Percentiles rank a stretch among this genome's conserved stretches.
These are phyloP conservation scores for Daedaleopsis nitida DNA, from an alignment of 768 basidiomycete genomes.

Conservation along the genomic window DNA sequence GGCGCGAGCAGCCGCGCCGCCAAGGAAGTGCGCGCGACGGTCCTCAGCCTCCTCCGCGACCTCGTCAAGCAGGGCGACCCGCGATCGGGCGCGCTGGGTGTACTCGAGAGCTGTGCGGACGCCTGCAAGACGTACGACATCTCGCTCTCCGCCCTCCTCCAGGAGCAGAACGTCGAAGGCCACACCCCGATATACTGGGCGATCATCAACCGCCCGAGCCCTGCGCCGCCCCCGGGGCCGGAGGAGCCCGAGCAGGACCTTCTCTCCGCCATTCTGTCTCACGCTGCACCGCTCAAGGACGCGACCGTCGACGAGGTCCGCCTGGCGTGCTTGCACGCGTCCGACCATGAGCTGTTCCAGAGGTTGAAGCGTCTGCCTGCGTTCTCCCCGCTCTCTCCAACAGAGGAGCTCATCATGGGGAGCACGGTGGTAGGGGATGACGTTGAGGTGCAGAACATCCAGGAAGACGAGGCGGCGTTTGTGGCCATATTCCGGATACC, in stretches of 20 bases:
- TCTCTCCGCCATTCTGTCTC: conserved; percentile 53
- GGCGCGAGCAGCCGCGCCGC: conserved; percentile 14
- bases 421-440: conserved; percentile 41
- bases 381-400: conserved; percentile 52
- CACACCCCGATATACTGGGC: conserved; percentile 77
- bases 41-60: conserved; percentile 57
- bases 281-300: conserved; percentile 46
- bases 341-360: conserved; percentile 63
- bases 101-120: conserved; percentile 64
- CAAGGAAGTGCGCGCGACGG: conserved; percentile 52
- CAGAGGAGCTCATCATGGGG: conserved; percentile 49
- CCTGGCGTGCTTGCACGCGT: conserved; percentile 64
- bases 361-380: conserved; percentile 53
- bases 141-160: conserved; percentile 55
- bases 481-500: conserved; percentile 51
- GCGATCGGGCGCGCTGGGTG: conserved; percentile 32
- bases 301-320: conserved; percentile 62
- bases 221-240: conserved; percentile 16
- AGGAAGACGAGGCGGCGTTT: conserved; percentile 54
- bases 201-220: conserved; percentile 54
- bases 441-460: conserved; percentile 52
- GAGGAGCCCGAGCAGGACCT: conserved; percentile 39
- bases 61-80: conserved; percentile 32
- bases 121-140: conserved; percentile 56
- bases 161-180: conserved; percentile 62